Conservation (phyloP, 139 green algal species). For the Coelastrella sp. region DNA sequence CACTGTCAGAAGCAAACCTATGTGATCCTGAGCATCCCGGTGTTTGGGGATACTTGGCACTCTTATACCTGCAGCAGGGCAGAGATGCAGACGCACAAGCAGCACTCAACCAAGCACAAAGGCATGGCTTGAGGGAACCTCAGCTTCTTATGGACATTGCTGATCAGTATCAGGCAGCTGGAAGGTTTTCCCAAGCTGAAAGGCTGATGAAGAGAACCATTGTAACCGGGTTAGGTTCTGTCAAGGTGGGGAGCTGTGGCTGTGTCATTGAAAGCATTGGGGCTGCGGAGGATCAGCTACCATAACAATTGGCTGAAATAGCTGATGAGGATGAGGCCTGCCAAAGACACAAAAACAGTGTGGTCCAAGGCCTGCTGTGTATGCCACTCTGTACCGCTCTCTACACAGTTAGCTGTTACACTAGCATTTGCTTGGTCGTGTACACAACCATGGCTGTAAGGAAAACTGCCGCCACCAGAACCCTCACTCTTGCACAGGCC, state of each 20-base stretch:
- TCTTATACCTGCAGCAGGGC: conserved; percentile 38
- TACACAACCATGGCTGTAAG: too few species aligned
- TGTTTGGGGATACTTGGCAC: conserved; percentile 41
- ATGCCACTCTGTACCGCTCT: too few species aligned
- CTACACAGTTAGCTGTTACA: too few species aligned
- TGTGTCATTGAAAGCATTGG: too few species aligned
- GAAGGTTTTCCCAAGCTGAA: neutral
- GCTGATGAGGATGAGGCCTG: too few species aligned
- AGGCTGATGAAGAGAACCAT: neutral
- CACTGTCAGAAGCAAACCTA: conserved; percentile 36
- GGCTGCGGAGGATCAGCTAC: too few species aligned
- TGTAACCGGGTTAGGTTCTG: neutral
- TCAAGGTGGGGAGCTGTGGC: neutral
- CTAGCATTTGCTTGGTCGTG: too few species aligned
- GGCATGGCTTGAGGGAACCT: neutral
- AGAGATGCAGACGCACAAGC: neutral
- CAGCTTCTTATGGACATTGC: conserved; percentile 18
- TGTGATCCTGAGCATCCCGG: conserved; percentile 34
- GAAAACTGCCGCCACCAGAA: too few species aligned
- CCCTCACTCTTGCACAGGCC: too few species aligned
- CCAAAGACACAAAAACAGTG: too few species aligned
- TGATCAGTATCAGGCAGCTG: neutral
- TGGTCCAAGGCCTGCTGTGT: too few species aligned
- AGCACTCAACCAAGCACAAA: conserved; percentile 33
- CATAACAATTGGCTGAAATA: too few species aligned